phyloP scores from a whole-genome alignment of 257 asterid species.

The Nicotiana tabacum region DNA sequence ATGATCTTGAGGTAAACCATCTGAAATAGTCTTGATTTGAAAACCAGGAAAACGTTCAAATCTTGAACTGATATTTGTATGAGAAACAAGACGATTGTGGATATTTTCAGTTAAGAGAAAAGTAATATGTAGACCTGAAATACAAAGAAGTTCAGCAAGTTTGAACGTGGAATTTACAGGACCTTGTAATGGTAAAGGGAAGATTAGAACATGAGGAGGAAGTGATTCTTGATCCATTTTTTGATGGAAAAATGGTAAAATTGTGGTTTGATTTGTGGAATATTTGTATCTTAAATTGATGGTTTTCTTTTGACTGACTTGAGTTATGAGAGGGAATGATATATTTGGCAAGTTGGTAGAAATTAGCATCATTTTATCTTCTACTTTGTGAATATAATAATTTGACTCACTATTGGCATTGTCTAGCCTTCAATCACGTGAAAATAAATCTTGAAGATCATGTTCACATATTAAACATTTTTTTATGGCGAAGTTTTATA shows the following conservation, averaged over 20 bases:
- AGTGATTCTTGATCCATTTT: slow-evolving; percentile 2
- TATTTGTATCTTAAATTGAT: neutral
- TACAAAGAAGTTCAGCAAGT: slow-evolving; percentile 54
- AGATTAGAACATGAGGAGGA: slow-evolving; percentile 61
- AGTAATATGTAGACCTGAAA: slow-evolving; percentile 48
- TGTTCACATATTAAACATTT: too few relatives aligned
- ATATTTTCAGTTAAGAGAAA: slow-evolving; percentile 41
- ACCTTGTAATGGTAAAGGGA: slow-evolving; percentile 66
- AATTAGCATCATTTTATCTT: neutral
- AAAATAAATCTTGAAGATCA: too few relatives aligned
- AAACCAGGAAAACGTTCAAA: slow-evolving; percentile 33
- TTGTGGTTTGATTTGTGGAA: neutral
- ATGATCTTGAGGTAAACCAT: slow-evolving; percentile 48
- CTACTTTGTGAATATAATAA: neutral
- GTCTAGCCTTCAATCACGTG: too few relatives aligned
- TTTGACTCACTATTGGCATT: too few relatives aligned
- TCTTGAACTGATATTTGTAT: slow-evolving; percentile 30
- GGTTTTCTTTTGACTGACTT: neutral
- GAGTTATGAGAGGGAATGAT: neutral
- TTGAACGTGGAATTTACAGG: slow-evolving; percentile 64
- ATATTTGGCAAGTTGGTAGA: neutral
- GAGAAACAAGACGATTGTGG: slow-evolving; percentile 43
- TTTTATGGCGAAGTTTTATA: too few relatives aligned
- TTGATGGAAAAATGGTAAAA: neutral
- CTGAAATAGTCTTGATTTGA: slow-evolving; percentile 35